Conservation (phyloP, 768 basidiomycete species). For the Trametes coccinea region DNA sequence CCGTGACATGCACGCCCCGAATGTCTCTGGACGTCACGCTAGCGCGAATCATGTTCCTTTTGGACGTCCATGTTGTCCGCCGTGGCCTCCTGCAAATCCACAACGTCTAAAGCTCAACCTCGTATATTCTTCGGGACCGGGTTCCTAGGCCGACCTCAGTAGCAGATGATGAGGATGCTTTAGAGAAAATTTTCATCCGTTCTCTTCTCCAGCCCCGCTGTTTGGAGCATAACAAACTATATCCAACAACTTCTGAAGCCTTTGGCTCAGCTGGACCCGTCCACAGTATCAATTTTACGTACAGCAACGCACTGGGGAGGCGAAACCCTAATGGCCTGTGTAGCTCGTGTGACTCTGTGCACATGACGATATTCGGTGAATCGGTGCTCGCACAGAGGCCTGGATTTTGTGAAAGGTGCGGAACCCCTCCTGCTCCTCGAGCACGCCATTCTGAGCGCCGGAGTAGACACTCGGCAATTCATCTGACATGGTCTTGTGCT, state of each 20-base stretch:
- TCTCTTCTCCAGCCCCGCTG: slow-evolving; percentile 2
- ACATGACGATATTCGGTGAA: slow-evolving; percentile 1
- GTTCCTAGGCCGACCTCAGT: slow-evolving; percentile 9
- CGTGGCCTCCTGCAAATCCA: not conserved
- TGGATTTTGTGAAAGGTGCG: slow-evolving; percentile 2
- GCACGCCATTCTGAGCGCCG: not conserved
- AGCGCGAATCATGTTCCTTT: not conserved
- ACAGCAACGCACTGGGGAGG: not conserved
- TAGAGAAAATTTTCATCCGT: slow-evolving; percentile 2
- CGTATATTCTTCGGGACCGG: slow-evolving; percentile 15
- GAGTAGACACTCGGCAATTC: not conserved
- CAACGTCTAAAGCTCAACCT: slow-evolving; percentile 12
- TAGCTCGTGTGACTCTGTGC: slow-evolving; percentile 20
- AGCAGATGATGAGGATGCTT: not conserved
- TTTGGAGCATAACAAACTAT: not conserved
- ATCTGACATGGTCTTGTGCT: slow-evolving; percentile 7
- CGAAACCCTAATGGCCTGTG: not conserved
- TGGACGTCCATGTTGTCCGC: not conserved
- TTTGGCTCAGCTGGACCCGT: slow-evolving; percentile 1
- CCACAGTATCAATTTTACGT: not conserved
- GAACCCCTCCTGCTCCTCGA: not conserved
- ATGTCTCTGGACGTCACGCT: not conserved
- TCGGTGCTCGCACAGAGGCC: not conserved
- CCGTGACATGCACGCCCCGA: not conserved
- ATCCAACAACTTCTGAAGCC: not conserved